Evolutionary conservation across 1,284 basidiomycete species (phyloP).

Genomic region (Cryptococcus jaspeensis): DNA sequence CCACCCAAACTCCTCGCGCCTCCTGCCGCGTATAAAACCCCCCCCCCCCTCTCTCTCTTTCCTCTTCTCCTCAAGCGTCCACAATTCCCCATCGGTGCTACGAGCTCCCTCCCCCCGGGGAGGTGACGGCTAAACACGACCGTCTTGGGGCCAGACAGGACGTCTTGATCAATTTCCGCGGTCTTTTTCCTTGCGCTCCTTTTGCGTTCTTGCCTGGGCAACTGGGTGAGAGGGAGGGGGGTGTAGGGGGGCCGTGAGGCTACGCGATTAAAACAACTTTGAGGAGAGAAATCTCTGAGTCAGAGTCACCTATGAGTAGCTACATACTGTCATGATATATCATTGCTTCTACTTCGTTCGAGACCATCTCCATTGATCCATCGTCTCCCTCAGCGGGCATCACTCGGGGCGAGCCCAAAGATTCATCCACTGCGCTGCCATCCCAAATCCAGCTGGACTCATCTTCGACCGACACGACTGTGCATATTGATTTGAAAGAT

Average conservation of each 20-base stretch:
- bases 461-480: no score
- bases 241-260: conserved; percentile 7
- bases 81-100: conserved; percentile 35
- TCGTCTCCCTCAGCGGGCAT: no score
- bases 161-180: conserved; percentile 23
- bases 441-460: no score
- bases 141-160: conserved; percentile 39
- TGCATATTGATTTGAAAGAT: no score
- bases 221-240: background rate
- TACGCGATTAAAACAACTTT: conserved; percentile 45
- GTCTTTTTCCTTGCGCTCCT: background rate
- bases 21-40: background rate
- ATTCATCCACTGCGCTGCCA: no score
- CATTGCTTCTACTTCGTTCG: no score
- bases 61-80: conserved; percentile 18
- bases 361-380: no score
- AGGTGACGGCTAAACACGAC: conserved; percentile 21
- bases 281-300: conserved; percentile 40
- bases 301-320: conserved; percentile 46
- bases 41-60: conserved; percentile 1
- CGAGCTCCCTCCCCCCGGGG: conserved; percentile 18
- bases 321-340: conserved; percentile 16
- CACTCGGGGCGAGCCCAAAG: no score
- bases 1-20: conserved; percentile 1
- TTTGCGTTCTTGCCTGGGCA: background rate